Evolutionary conservation across 306 rosid genomes (phyloP), one percentile per base, ranked within the genome.

Genomic region (Castanospermum australe): DNA sequence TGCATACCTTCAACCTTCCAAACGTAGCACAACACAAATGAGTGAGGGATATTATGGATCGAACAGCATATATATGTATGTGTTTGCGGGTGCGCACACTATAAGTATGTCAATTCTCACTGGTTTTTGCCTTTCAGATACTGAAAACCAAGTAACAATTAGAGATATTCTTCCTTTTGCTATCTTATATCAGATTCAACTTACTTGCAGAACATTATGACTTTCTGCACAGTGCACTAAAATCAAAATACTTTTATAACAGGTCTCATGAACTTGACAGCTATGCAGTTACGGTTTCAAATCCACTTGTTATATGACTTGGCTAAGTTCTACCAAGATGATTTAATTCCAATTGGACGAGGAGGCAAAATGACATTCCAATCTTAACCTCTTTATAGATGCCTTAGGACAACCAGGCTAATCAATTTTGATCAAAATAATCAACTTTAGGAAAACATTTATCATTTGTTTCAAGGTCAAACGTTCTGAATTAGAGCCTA

Each of bases 1-100:
- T 88, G 88, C 94, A 90, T 82, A 20, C 87, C 93, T 80, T 86
- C 73, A 84, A 89, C 97, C 98, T 94, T 81, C 77, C 78, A 80
- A 65, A 84, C 81, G 82, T 60, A 81, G 78, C 62, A 81, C 57
- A 76, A 24, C 64, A 81, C 42, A 70, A 39, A 63, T 42, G 17
- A 45, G 45, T 57, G 62, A 84, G 57, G 67, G 17, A 67, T 45
- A 70, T 42, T 60, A 45, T 67, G 54, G 42, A 71, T 70, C 51
- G 42, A 80, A 70, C 47, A 20, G 10, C 33, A 12, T 11, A 13
- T 45, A 14, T 65, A 20, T 48, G 10, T 56, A 51, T 44, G 39
- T 28, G 32, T 3, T 1, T 15, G 38, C 30, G 54, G 0, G 24
- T 54, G 20, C 24, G 4, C 1, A 28, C 63, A 76, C 33, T 39